Percentiles rank a stretch among this genome's conserved stretches.
Conservation (phyloP, 805 yeast species). For the Starmerella bacillaris region DNA sequence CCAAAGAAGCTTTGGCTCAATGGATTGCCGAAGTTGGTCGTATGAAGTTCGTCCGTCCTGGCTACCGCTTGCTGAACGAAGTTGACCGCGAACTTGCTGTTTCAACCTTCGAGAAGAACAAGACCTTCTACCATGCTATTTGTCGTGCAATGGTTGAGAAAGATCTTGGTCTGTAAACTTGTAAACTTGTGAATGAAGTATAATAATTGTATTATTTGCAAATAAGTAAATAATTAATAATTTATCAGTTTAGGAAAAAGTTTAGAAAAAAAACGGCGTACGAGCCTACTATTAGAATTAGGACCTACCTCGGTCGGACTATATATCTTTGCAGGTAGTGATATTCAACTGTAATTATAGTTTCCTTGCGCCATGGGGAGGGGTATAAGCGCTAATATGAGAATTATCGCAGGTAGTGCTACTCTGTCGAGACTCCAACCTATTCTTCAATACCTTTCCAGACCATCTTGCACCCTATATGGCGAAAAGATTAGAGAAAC, state of each 20-base stretch:
- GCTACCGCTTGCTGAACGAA: constrained; percentile 43
- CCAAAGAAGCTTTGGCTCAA: constrained; percentile 40
- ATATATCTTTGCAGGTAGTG: no score
- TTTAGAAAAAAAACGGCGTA: no score
- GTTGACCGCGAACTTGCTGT: constrained; percentile 54
- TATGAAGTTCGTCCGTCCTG: constrained; percentile 88
- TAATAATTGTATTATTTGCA: neutral
- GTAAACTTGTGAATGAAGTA: neutral
- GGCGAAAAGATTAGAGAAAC: no score
- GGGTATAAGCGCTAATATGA: no score
- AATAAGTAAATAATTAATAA: neutral
- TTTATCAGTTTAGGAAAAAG: neutral
- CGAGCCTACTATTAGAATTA: no score
- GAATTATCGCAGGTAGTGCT: no score
- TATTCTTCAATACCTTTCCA: no score
- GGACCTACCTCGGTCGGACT: no score
- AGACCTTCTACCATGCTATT: constrained; percentile 61
- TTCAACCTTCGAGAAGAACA: constrained; percentile 41
- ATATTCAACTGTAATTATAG: no score
- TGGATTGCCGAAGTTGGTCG: constrained; percentile 88
- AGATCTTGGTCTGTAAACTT: constrained; percentile 43
- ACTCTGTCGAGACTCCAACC: no score
- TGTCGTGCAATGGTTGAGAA: constrained; percentile 68
- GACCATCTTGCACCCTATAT: no score
- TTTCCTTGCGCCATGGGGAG: no score